A percentile compares a stretch with the other conserved stretches of the same genome.
Conservation (phyloP, 1,139 yeast species). For the Kodamaea ohmeri region DNA sequence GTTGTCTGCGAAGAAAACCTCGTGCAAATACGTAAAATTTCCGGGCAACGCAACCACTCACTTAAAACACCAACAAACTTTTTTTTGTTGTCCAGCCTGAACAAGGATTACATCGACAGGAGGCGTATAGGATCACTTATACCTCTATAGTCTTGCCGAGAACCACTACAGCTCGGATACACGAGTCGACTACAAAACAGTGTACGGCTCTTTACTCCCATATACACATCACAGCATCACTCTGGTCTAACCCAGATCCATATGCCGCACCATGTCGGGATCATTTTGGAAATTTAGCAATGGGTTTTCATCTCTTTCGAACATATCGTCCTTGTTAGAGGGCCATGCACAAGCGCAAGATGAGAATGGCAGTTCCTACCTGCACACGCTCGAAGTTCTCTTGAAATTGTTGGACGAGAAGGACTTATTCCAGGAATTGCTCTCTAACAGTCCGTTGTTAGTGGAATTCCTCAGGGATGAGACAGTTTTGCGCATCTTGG, state of each 20-base stretch:
- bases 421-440: conserved; percentile 79
- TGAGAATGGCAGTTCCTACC: conserved; percentile 21
- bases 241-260: background rate
- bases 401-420: conserved; percentile 79
- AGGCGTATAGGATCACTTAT: conserved; percentile 2
- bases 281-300: conserved; percentile 92
- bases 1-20: no score
- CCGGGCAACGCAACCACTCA: conserved; percentile 1
- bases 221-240: background rate
- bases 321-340: conserved; percentile 71
- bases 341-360: conserved; percentile 37
- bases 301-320: conserved; percentile 73
- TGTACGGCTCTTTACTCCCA: background rate
- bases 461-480: conserved; percentile 80
- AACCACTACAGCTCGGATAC: conserved; percentile 1
- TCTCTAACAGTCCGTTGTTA: conserved; percentile 78
- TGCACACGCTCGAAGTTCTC: conserved; percentile 35
- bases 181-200: background rate
- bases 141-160: conserved; percentile 2
- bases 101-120: conserved; percentile 4
- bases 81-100: conserved; percentile 5
- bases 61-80: conserved; percentile 4
- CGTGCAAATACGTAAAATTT: no score
- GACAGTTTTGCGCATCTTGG: conserved; percentile 60
- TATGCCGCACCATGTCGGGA: conserved; percentile 53